These are phyloP conservation scores for Scutellaria galericulata DNA, from an alignment of 257 asterid genomes.

Conservation along the genomic window DNA sequence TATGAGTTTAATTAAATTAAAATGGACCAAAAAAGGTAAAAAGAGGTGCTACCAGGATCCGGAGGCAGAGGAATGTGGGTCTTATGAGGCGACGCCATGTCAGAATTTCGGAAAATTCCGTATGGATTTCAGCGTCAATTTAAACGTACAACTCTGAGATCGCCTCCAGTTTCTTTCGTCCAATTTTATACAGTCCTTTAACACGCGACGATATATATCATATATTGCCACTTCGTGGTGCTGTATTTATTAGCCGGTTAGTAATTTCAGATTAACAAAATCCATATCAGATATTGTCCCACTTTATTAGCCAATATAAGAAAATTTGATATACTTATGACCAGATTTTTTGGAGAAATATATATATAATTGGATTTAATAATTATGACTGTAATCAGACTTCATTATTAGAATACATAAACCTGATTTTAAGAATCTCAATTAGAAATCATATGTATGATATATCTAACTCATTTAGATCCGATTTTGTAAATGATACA, in stretches of 20 bases:
- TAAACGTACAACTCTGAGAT: conserved; percentile 26
- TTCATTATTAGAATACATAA: too few relatives aligned
- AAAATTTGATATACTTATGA: too few relatives aligned
- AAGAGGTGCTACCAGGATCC: conserved; percentile 61
- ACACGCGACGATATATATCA: too few relatives aligned
- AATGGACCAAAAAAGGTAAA: not conserved
- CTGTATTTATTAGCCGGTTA: not conserved
- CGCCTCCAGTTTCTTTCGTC: conserved; percentile 37
- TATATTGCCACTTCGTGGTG: too few relatives aligned
- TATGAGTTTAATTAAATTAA: not conserved
- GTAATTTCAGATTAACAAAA: not conserved
- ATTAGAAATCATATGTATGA: too few relatives aligned
- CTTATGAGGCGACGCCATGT: conserved; percentile 77
- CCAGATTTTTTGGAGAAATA: too few relatives aligned
- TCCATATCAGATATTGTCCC: not conserved
- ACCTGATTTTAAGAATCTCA: too few relatives aligned
- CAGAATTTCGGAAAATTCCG: conserved; percentile 38
- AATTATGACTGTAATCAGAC: too few relatives aligned
- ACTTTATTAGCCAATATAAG: too few relatives aligned
- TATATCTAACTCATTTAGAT: too few relatives aligned
- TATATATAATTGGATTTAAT: too few relatives aligned
- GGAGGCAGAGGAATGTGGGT: conserved; percentile 65
- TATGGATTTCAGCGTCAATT: conserved; percentile 41
- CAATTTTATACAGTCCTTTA: conserved; percentile 35
- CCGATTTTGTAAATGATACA: too few relatives aligned